Base-by-base conservation (phyloP, 2,329 filamentous ascomycete species). In the Hymenoscyphus salicellus region DNA sequence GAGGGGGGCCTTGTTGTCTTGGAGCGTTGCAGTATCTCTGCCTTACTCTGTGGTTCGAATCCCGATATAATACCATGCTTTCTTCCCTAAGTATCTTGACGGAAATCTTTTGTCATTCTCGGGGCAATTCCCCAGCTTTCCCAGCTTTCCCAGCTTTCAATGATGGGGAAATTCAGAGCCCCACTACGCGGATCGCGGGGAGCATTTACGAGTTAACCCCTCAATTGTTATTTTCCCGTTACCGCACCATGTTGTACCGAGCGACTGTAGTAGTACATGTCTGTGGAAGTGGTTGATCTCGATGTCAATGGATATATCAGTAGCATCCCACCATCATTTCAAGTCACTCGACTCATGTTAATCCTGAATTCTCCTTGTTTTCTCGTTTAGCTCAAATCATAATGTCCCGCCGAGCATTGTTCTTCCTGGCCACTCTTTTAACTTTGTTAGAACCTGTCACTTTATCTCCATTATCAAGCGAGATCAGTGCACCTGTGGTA, bases 401-500 rank as follows among this genome's bases (percentile, higher is more conserved):
- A 6, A 52, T 52, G 20, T 26, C 10, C 26, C 20, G 7, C 23
- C 46, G 46, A 20, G 46, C 46, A 52, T 26, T 26, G 5, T 3
- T 52, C 26, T 23, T 26, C 20, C 20, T 52, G 3, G 23, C 20
- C 23, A 26, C 8, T 56, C 55, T 33, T 56, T 56, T 33, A 16
- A 30, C 28, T n/a, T 30, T 56, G 11, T 17, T 33, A 11, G 28
- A 20, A 20, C 55, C 16, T n/a, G n/a, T 17, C 26, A 16, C 28
- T 5, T 32, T 10, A 33, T 14, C 26, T 17, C 30, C 30, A 32
- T 56, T 56, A 16, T 4, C 55, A 30, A 56, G 14, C 28, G 16
- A 56, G 38, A 41, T 3, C 11, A 11, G 6, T 10, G 23, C 16
- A 26, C 64, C 68, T 30, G 68, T 79, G 2, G 86, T 92, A 7